These are phyloP conservation scores for Calonectria pseudoturangicola DNA, from an alignment of 2,329 filamentous ascomycete species.

Conservation along the genomic window DNA sequence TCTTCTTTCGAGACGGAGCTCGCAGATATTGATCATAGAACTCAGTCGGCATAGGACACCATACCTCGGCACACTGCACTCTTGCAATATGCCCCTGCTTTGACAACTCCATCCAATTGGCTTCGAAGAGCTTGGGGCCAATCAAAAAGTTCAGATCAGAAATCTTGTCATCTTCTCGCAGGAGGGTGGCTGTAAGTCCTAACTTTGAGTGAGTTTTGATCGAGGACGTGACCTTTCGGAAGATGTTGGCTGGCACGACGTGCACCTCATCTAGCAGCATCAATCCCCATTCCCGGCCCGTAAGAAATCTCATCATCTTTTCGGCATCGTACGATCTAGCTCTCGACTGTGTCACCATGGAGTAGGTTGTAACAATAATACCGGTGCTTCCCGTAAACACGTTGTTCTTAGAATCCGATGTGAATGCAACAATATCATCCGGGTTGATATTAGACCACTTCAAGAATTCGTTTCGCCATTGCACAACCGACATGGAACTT, in stretches of 20 bases:
- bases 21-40: conserved; percentile 97
- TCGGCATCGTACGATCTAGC: conserved; percentile 93
- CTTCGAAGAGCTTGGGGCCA: conserved; percentile 97
- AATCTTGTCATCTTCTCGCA: conserved; percentile 99
- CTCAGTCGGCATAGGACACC: conserved; percentile 99
- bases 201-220: conserved; percentile 98
- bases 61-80: conserved; percentile 98
- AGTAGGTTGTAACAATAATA: conserved; percentile 98
- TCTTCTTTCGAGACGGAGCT: conserved; percentile 72
- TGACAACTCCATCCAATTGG: conserved; percentile 99
- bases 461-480: conserved; percentile 97
- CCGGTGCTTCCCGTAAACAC: conserved; percentile 91
- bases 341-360: conserved; percentile 96
- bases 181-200: conserved; percentile 92
- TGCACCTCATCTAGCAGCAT: conserved; percentile 99
- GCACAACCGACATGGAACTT: conserved; percentile 97
- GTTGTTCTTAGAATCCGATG: conserved; percentile 89
- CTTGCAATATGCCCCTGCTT: conserved; percentile 97
- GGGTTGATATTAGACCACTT: conserved; percentile 98
- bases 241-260: conserved; percentile 97
- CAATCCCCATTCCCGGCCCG: conserved; percentile 93
- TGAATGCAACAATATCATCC: conserved; percentile 95
- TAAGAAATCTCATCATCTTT: conserved; percentile 98
- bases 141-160: conserved; percentile 98
- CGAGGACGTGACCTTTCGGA: conserved; percentile 92